Evolutionary conservation across 106 monocot genomes (phyloP).

Genomic region (Hemerocallis citrina): DNA sequence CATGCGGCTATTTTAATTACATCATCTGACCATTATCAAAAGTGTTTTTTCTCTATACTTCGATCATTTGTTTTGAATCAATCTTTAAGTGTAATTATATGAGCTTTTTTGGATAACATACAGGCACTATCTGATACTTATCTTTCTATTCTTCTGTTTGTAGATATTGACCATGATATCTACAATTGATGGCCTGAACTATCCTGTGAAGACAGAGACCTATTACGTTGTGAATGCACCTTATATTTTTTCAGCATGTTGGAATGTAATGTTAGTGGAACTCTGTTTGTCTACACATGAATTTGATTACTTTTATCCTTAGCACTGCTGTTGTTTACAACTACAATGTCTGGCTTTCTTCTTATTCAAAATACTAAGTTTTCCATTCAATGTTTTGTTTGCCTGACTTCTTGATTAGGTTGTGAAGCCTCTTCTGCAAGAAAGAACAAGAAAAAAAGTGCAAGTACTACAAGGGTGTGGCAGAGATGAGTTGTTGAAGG

Average conservation of each 20-base stretch:
- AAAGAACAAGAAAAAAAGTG: slow-evolving; percentile 66
- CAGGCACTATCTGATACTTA: no score
- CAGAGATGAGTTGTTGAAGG: slow-evolving; percentile 57
- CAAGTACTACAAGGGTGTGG: slow-evolving; percentile 56
- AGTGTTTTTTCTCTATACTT: no score
- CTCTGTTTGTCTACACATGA: not conserved
- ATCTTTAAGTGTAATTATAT: no score
- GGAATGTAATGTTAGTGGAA: slow-evolving; percentile 51
- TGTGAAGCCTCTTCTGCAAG: slow-evolving; percentile 84
- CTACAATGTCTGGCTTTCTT: no score
- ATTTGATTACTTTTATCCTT: not conserved
- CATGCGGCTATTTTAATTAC: no score
- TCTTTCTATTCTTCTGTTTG: slow-evolving; percentile 4
- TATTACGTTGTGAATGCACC: slow-evolving; percentile 96
- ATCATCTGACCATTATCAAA: no score
- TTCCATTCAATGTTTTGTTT: not conserved
- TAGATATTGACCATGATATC: slow-evolving; percentile 89
- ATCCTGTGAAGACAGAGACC: slow-evolving; percentile 91
- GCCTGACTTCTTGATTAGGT: slow-evolving; percentile 36
- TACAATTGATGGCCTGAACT: slow-evolving; percentile 86
- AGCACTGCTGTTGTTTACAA: not conserved
- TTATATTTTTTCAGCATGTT: slow-evolving; percentile 93
- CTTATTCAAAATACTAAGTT: no score
- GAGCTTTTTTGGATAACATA: no score
- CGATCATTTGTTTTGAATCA: no score